These are phyloP conservation scores for Huntiella decipiens DNA, from an alignment of 2,329 filamentous ascomycete genomes.

Conservation along the genomic window DNA sequence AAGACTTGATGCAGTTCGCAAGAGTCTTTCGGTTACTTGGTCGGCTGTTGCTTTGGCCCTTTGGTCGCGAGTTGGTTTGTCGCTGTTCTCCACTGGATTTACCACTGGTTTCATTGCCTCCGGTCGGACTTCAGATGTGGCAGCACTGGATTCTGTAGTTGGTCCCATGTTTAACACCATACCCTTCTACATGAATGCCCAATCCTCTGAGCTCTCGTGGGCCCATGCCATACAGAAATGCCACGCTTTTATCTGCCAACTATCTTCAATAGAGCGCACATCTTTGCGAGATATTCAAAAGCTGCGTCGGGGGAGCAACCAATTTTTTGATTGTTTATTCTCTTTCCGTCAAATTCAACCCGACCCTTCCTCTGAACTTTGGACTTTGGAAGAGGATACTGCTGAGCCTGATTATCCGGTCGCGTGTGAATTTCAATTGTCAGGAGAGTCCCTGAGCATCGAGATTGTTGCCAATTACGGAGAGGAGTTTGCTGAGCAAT, in stretches of 20 bases:
- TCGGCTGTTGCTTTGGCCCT: slow-evolving; percentile 60
- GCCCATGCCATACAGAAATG: slow-evolving; percentile 39
- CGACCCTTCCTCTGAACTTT: slow-evolving; percentile 23
- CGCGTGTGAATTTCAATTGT: slow-evolving; percentile 45
- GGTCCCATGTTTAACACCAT: slow-evolving; percentile 85
- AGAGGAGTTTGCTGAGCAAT: too few species aligned
- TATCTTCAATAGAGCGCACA: slow-evolving; percentile 58
- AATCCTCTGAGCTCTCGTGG: slow-evolving; percentile 30
- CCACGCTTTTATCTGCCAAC: slow-evolving; percentile 50
- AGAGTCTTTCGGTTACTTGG: slow-evolving; percentile 43
- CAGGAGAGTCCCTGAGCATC: not conserved
- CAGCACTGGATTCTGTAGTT: slow-evolving; percentile 45
- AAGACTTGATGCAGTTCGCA: slow-evolving; percentile 29
- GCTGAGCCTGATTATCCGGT: slow-evolving; percentile 50
- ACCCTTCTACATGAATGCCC: slow-evolving; percentile 37
- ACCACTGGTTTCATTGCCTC: slow-evolving; percentile 61
- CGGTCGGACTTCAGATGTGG: slow-evolving; percentile 52
- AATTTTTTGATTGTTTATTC: slow-evolving; percentile 64
- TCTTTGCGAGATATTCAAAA: slow-evolving; percentile 63
- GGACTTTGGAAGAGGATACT: slow-evolving; percentile 32
- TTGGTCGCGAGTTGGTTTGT: slow-evolving; percentile 47
- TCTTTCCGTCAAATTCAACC: slow-evolving; percentile 44
- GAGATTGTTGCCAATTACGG: not conserved
- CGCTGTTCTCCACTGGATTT: slow-evolving; percentile 25
- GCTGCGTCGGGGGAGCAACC: slow-evolving; percentile 43